Evolutionary conservation across 2,329 filamentous ascomycete species (phyloP).

Genomic region (Alternaria rosae): DNA sequence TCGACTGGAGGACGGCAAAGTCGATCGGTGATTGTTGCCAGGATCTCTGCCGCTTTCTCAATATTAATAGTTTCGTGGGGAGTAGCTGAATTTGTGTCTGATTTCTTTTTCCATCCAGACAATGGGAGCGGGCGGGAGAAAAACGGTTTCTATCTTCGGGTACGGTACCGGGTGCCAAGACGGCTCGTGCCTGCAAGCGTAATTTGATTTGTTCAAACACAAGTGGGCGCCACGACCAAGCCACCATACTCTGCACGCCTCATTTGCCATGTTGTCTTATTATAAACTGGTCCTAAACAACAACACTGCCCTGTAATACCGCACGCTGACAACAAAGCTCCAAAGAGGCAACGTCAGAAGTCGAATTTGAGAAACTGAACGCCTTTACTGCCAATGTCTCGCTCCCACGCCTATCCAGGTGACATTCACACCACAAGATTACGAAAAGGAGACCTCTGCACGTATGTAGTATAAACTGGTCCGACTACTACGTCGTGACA

Average conservation of each 20-base stretch:
- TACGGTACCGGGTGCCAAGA: background rate
- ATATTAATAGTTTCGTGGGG: background rate
- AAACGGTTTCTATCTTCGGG: background rate
- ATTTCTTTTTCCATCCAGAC: too few species aligned
- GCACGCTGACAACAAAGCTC: background rate
- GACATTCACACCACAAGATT: background rate
- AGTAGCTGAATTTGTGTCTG: background rate
- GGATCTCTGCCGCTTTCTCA: conserved; percentile 3
- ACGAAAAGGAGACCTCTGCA: background rate
- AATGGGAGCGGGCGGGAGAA: background rate
- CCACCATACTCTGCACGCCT: conserved; percentile 2
- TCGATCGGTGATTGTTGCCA: conserved; percentile 1
- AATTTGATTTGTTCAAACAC: too few species aligned
- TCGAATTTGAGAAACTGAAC: background rate
- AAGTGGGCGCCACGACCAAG: background rate
- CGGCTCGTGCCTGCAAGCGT: background rate
- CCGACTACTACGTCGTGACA: background rate
- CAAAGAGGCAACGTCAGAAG: background rate
- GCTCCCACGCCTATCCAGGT: background rate
- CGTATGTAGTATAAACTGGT: conserved; percentile 1
- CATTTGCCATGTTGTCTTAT: background rate
- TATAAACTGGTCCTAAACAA: background rate
- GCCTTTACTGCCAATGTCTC: background rate
- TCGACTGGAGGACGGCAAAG: conserved; percentile 34
- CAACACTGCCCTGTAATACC: background rate